Evolutionary conservation across 495 filamentous ascomycete species (phyloP), one percentile per base, ranked within the genome.

Genomic region (Daldinia bambusicola): DNA sequence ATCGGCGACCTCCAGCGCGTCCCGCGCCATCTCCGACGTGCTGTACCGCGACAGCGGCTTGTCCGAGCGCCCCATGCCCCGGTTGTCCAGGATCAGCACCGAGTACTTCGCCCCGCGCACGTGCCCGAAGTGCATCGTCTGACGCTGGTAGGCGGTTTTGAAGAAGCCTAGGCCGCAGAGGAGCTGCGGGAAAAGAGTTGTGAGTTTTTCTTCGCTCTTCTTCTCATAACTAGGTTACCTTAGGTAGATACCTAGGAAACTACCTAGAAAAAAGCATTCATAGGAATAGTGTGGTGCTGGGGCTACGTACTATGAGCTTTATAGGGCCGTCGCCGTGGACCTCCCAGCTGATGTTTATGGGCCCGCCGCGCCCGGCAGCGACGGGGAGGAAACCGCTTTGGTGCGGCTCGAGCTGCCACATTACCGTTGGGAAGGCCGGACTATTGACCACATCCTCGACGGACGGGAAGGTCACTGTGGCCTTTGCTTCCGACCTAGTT

Each of bases 91-190:
- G 59, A 95, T 79, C 20, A 96, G 84, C 65, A 84, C 87, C 1
- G 89, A 88, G 80, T 93, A 95, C 61, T 86, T 81, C 61, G 84
- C 80, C 43, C 82, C 85, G 55, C 87, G 81, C n/a, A 87, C 78
- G 80, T 95, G 92, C 43, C 90, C 91, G 70, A 94, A 92, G 77
- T 92, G 80, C 61, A 90, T 84, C 9, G 88, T 92, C 71, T 94
- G 92, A 22, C 92, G 88, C 80, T 94, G 91, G 90, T 90, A 94
- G 65, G 84, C 79, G 32, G 85, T 81, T 68, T 86, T 89, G 48
- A 88, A 80, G 9, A 82, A 83, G 40, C 84, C 90, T n/a, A 91
- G 79, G 60, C 89, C 89, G 84, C 88, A 88, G 75, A 91, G 85
- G 78, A 88, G 85, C 88, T 88, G 71, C 7, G 55, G 36, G 30